These are phyloP conservation scores for Fraxinus paxiana DNA, from an alignment of 305 asterid species.

Conservation along the genomic window DNA sequence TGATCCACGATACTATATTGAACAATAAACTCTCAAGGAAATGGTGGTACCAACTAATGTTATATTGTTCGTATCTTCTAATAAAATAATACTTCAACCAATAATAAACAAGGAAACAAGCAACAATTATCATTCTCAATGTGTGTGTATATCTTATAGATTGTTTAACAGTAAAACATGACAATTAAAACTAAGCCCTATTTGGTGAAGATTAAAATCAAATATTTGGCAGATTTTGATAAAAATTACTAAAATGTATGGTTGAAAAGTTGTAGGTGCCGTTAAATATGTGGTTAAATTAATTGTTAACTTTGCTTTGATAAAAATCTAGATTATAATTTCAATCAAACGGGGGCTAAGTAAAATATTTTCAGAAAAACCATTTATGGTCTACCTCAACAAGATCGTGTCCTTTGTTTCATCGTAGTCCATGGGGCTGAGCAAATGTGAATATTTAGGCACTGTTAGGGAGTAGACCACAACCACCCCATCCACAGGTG, in stretches of 20 bases:
- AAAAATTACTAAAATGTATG: too few species aligned
- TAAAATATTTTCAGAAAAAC: background rate
- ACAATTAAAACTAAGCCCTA: background rate
- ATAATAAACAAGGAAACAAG: background rate
- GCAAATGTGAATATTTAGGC: background rate
- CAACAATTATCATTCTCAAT: background rate
- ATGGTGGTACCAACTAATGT: background rate
- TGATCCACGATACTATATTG: background rate
- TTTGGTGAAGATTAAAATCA: background rate
- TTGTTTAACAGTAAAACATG: background rate
- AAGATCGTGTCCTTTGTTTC: background rate
- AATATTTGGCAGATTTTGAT: too few species aligned
- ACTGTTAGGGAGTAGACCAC: background rate
- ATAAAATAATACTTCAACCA: background rate
- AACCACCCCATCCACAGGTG: background rate
- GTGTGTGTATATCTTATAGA: background rate
- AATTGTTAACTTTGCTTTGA: too few species aligned
- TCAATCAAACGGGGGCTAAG: too few species aligned
- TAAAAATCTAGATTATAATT: too few species aligned
- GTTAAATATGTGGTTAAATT: too few species aligned
- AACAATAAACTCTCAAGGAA: background rate
- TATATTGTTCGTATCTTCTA: background rate
- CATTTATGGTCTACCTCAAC: background rate
- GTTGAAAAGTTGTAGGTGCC: too few species aligned
- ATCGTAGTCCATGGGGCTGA: background rate